phyloP scores from a whole-genome alignment of 108 stramenopile genomes.

The Skeletonema potamos region DNA sequence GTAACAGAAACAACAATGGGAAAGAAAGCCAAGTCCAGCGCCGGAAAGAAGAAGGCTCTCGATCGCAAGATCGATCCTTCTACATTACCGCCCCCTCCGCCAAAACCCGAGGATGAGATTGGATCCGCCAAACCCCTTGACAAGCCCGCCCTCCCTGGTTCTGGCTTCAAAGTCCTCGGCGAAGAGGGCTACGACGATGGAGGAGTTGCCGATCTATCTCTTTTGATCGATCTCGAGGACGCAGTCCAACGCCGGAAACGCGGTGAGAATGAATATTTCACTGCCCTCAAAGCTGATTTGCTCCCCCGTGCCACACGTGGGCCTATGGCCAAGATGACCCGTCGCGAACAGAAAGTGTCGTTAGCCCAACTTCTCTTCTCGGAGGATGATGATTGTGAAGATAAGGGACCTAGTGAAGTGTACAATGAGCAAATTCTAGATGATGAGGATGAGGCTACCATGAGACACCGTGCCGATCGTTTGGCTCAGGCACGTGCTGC shows the following conservation, averaged over 20 bases:
- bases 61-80: slow-evolving; percentile 79
- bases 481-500: slow-evolving; percentile 75
- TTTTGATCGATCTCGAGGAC: slow-evolving; percentile 89
- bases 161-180: slow-evolving; percentile 81
- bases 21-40: slow-evolving; percentile 78
- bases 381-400: slow-evolving; percentile 82
- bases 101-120: slow-evolving; percentile 67
- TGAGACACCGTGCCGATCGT: slow-evolving; percentile 62
- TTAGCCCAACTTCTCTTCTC: slow-evolving; percentile 87
- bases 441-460: slow-evolving; percentile 65
- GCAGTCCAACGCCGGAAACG: slow-evolving; percentile 79
- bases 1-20: slow-evolving; percentile 58
- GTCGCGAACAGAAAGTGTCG: slow-evolving; percentile 86
- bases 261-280: slow-evolving; percentile 83
- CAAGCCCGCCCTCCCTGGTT: slow-evolving; percentile 77
- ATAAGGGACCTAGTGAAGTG: slow-evolving; percentile 85
- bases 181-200: slow-evolving; percentile 86
- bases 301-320: slow-evolving; percentile 80
- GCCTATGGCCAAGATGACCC: slow-evolving; percentile 68
- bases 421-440: slow-evolving; percentile 60
- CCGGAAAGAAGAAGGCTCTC: slow-evolving; percentile 62
- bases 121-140: slow-evolving; percentile 83
- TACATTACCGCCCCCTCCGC: slow-evolving; percentile 77
- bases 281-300: slow-evolving; percentile 75
- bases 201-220: slow-evolving; percentile 87